A percentile compares a stretch with the other conserved stretches of the same genome.
These are phyloP conservation scores for Ascochyta pisi DNA, from an alignment of 2,329 filamentous ascomycete species.

Conservation along the genomic window DNA sequence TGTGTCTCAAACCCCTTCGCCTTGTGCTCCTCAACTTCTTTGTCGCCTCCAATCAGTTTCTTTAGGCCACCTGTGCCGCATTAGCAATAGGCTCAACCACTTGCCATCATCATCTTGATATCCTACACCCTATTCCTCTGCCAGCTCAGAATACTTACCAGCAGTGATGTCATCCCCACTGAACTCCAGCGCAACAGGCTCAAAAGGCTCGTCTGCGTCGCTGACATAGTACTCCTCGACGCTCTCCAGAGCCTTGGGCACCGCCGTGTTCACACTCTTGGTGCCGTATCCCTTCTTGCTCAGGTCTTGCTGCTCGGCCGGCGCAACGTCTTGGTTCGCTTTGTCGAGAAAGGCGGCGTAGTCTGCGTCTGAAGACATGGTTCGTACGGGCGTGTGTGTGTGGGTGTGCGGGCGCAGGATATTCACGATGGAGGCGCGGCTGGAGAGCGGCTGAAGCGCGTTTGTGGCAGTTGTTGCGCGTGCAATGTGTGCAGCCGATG, in stretches of 20 bases:
- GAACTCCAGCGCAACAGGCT: conserved; percentile 73
- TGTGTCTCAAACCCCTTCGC: conserved; percentile 75
- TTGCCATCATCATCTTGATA: background rate
- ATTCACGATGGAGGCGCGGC: background rate
- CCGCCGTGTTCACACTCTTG: conserved; percentile 56
- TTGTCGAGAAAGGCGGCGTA: conserved; percentile 88
- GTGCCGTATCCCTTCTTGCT: conserved; percentile 40
- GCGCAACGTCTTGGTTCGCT: conserved; percentile 72
- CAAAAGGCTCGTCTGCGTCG: conserved; percentile 86
- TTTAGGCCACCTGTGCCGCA: conserved; percentile 70
- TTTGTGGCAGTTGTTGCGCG: background rate
- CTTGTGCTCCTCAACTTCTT: conserved; percentile 69
- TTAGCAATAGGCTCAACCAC: background rate
- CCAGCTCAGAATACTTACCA: conserved; percentile 44
- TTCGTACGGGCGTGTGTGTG: conserved; percentile 23
- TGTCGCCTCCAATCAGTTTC: conserved; percentile 66
- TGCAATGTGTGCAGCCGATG: background rate
- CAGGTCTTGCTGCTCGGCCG: conserved; percentile 32
- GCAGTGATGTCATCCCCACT: conserved; percentile 63
- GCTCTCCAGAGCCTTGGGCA: conserved; percentile 59
- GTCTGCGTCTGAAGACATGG: conserved; percentile 78
- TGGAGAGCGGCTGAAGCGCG: background rate
- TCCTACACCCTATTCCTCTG: background rate
- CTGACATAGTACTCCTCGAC: conserved; percentile 73
- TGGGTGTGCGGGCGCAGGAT: background rate